These are phyloP conservation scores for Ogataea glucozyma DNA, from an alignment of 805 yeast genomes.

Conservation along the genomic window DNA sequence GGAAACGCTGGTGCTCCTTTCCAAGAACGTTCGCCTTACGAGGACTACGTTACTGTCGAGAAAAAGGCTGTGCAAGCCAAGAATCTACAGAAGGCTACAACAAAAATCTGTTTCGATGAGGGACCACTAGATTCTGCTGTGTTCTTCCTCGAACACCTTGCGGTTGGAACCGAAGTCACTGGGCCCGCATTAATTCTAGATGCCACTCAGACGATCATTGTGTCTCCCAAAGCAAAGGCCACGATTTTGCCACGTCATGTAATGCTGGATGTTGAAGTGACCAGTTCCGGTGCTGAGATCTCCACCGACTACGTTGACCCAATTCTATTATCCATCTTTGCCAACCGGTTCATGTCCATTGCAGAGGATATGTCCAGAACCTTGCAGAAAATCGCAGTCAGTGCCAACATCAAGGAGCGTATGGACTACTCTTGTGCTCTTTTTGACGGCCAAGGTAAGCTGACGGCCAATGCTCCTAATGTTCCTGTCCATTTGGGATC, in stretches of 20 bases:
- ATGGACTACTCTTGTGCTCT: constrained; percentile 51
- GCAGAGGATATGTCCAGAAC: constrained; percentile 52
- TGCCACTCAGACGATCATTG: constrained; percentile 39
- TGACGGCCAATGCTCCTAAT: constrained; percentile 32
- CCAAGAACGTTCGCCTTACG: constrained; percentile 18
- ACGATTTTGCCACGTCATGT: constrained; percentile 39
- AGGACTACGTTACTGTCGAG: constrained; percentile 46
- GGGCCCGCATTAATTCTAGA: constrained; percentile 49
- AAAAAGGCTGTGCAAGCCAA: constrained; percentile 82
- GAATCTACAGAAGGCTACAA: constrained; percentile 43
- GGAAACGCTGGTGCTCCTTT: constrained; percentile 58
- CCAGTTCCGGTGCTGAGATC: constrained; percentile 38
- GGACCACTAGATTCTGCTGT: constrained; percentile 36
- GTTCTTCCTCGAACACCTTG: constrained; percentile 48
- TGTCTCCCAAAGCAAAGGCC: constrained; percentile 37
- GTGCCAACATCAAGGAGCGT: constrained; percentile 49
- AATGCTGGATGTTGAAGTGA: constrained; percentile 26
- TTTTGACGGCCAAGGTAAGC: constrained; percentile 45
- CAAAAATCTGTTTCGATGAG: constrained; percentile 37
- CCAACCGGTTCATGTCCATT: constrained; percentile 50
- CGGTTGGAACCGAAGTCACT: constrained; percentile 47
- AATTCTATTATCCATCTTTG: constrained; percentile 44
- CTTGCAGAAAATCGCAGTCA: constrained; percentile 44
- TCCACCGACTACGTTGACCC: constrained; percentile 44
- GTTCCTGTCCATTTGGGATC: constrained; percentile 52